Conservation (phyloP, 257 asterid genomes). For the Rubia yunnanensis region DNA sequence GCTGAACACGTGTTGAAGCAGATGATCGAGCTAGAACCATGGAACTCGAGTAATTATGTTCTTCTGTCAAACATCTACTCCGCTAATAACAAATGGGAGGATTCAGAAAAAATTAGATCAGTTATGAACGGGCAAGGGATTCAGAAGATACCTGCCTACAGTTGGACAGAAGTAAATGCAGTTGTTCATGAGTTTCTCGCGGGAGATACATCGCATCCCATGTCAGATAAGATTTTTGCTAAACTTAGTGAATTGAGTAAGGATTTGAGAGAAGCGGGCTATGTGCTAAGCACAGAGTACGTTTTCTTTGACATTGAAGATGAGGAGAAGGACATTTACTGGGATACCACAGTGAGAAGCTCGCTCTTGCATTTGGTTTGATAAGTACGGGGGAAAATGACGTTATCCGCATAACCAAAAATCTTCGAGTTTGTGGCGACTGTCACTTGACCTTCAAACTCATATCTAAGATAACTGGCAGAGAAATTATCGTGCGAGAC, state of each 20-base stretch:
- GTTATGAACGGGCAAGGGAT: slow-evolving; percentile 21
- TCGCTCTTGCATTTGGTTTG: slow-evolving; percentile 39
- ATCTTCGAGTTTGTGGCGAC: slow-evolving; percentile 42
- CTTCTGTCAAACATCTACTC: slow-evolving; percentile 34
- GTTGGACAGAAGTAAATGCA: slow-evolving; percentile 40
- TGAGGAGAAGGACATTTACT: slow-evolving; percentile 37
- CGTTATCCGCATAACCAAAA: slow-evolving; percentile 28
- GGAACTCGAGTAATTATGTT: slow-evolving; percentile 36
- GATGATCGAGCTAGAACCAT: slow-evolving; percentile 37
- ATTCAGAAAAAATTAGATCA: slow-evolving; percentile 28
- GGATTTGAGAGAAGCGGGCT: slow-evolving; percentile 27
- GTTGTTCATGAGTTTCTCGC: slow-evolving; percentile 39
- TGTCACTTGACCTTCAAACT: slow-evolving; percentile 33
- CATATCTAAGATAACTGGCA: slow-evolving; percentile 24
- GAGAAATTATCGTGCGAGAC: slow-evolving; percentile 33
- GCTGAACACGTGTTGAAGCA: slow-evolving; percentile 34
- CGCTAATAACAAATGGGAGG: slow-evolving; percentile 28
- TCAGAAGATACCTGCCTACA: slow-evolving; percentile 36
- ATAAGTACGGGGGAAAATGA: slow-evolving; percentile 18
- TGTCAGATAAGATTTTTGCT: slow-evolving; percentile 24
- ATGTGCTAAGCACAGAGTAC: slow-evolving; percentile 31
- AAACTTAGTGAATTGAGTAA: slow-evolving; percentile 29
- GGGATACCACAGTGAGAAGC: slow-evolving; percentile 41
- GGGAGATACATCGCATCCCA: slow-evolving; percentile 33
- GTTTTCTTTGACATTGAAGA: slow-evolving; percentile 41